Conservation (phyloP, 768 basidiomycete species). For the Ramaria rubella region DNA sequence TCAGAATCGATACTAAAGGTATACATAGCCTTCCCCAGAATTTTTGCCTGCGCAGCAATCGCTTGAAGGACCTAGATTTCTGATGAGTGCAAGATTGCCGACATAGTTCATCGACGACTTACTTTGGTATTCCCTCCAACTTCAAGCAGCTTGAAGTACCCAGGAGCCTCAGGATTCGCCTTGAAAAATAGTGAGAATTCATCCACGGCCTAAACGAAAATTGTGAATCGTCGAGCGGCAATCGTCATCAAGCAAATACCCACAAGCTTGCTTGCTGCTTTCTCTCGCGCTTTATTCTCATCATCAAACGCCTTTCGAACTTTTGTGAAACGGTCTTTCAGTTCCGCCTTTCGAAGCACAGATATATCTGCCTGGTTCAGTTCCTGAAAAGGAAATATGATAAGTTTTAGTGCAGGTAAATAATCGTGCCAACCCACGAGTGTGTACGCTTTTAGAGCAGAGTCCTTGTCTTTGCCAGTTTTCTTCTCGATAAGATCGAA, state of each 20-base stretch:
- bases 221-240: background rate
- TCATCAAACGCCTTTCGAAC: conserved; percentile 83
- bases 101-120: conserved; percentile 3
- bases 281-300: conserved; percentile 74
- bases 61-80: conserved; percentile 63
- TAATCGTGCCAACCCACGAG: conserved; percentile 44
- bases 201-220: conserved; percentile 56
- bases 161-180: conserved; percentile 62
- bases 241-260: conserved; percentile 18
- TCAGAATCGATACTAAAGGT: conserved; percentile 74
- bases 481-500: conserved; percentile 57
- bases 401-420: background rate
- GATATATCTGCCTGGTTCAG: conserved; percentile 88
- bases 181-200: conserved; percentile 66
- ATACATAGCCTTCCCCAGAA: conserved; percentile 78
- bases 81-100: background rate
- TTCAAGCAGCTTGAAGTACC: conserved; percentile 64
- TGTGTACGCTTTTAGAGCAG: conserved; percentile 73
- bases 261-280: conserved; percentile 71
- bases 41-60: conserved; percentile 71
- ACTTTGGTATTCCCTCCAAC: conserved; percentile 87
- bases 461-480: conserved; percentile 75
- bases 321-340: conserved; percentile 65
- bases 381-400: conserved; percentile 47
- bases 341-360: conserved; percentile 67